These are phyloP conservation scores for Quercus cerris DNA, from an alignment of 306 rosid species.

Conservation along the genomic window DNA sequence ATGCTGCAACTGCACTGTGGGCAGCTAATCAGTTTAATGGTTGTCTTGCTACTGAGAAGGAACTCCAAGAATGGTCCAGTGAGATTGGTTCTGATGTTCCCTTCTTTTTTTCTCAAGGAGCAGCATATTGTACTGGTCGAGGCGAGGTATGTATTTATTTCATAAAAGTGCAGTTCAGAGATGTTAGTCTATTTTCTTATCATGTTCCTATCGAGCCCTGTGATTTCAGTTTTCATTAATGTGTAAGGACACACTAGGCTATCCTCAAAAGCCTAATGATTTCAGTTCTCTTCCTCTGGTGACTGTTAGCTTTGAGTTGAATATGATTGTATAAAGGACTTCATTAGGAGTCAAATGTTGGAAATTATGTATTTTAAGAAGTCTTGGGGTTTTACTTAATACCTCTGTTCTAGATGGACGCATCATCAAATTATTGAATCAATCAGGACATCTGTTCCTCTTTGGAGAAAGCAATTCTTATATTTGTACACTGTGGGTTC, in stretches of 20 bases:
- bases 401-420: background rate
- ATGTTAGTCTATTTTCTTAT: background rate
- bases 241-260: background rate
- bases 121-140: slow-evolving; percentile 95
- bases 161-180: background rate
- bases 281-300: background rate
- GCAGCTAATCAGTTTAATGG: slow-evolving; percentile 93
- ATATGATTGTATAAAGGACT: background rate
- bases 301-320: background rate
- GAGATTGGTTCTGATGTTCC: slow-evolving; percentile 99
- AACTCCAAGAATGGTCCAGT: slow-evolving; percentile 95
- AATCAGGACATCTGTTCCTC: background rate
- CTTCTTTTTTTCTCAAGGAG: slow-evolving; percentile 93
- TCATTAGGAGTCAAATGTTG: background rate
- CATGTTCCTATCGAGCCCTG: background rate
- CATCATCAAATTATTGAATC: background rate
- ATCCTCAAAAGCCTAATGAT: background rate
- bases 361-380: background rate
- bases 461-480: background rate
- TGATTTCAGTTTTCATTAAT: background rate
- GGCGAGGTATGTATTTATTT: slow-evolving; percentile 75
- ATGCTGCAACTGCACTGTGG: slow-evolving; percentile 98
- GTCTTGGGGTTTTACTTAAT: background rate
- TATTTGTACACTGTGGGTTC: too few relatives aligned
- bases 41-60: slow-evolving; percentile 73